A percentile compares a stretch with the other conserved stretches of the same genome.
Conservation (phyloP, 176 grass and related monocot species). For the Echinochloa phyllopogon region DNA sequence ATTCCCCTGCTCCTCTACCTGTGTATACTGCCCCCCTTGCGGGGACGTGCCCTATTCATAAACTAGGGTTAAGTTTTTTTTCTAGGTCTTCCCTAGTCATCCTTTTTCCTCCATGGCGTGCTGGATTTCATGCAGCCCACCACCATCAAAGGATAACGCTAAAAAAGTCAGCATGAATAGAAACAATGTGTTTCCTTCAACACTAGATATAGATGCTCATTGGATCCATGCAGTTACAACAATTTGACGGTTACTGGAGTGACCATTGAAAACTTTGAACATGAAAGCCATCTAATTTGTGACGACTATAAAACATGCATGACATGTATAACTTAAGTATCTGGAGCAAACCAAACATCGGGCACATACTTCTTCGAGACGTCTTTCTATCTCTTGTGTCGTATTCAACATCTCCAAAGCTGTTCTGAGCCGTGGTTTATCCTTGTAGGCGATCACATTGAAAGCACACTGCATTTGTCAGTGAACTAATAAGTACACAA, state of each 20-base stretch:
- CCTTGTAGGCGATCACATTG: conserved; percentile 86
- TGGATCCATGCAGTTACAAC: background rate
- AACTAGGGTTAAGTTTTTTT: too few relatives aligned
- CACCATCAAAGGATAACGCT: background rate
- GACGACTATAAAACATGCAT: background rate
- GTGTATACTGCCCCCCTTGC: background rate
- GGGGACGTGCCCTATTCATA: background rate
- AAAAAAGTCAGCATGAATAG: background rate
- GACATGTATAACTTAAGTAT: conserved; percentile 19
- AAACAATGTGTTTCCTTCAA: background rate
- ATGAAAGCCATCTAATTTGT: background rate
- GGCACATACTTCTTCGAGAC: conserved; percentile 68
- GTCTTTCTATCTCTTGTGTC: conserved; percentile 77
- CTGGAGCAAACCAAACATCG: conserved; percentile 15
- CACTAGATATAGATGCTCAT: background rate
- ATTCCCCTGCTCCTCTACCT: background rate
- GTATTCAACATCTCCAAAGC: conserved; percentile 74
- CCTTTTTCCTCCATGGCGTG: too few relatives aligned
- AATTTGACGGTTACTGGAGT: background rate
- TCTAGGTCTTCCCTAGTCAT: too few relatives aligned
- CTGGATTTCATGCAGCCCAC: too few relatives aligned
- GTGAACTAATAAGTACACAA: conserved; percentile 27
- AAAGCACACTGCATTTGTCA: conserved; percentile 66
- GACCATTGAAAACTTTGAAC: background rate
- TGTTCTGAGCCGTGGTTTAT: conserved; percentile 83